A percentile compares a stretch with the other conserved stretches of the same genome.
phyloP scores from a whole-genome alignment of 1,139 yeast genomes.

The Candida sp. region DNA sequence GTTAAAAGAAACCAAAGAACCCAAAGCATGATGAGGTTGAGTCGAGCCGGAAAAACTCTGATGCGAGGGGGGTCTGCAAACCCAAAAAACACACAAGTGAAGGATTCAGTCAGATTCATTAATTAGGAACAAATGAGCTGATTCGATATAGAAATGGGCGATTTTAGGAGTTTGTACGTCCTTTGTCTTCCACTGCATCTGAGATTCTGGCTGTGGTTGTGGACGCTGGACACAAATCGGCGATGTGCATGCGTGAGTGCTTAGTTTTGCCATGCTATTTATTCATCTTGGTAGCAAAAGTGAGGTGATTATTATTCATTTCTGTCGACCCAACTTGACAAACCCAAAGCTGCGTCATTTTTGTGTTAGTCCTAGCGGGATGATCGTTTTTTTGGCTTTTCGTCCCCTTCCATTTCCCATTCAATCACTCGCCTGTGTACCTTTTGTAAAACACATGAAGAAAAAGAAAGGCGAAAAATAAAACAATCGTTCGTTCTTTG shows the following conservation, averaged over 20 bases:
- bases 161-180: background rate
- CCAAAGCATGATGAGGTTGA: background rate
- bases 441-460: background rate
- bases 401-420: background rate
- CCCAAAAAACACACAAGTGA: background rate
- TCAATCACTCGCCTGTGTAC: background rate
- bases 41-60: background rate
- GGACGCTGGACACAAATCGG: background rate
- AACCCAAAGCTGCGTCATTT: no score
- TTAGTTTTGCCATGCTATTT: background rate
- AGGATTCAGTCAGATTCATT: no score
- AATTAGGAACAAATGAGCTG: background rate
- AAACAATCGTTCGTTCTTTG: conserved; percentile 1
- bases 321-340: no score
- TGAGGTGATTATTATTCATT: conserved; percentile 8
- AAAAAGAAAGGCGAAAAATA: background rate
- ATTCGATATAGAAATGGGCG: background rate
- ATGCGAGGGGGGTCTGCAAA: background rate
- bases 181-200: background rate
- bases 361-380: no score
- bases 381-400: no score
- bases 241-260: background rate
- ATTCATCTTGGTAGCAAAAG: background rate
- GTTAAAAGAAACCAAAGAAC: background rate
- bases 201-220: background rate